A percentile compares a stretch with the other conserved stretches of the same genome.
phyloP scores from a whole-genome alignment of 768 basidiomycete species.

The Amanita pseudoporphyria region DNA sequence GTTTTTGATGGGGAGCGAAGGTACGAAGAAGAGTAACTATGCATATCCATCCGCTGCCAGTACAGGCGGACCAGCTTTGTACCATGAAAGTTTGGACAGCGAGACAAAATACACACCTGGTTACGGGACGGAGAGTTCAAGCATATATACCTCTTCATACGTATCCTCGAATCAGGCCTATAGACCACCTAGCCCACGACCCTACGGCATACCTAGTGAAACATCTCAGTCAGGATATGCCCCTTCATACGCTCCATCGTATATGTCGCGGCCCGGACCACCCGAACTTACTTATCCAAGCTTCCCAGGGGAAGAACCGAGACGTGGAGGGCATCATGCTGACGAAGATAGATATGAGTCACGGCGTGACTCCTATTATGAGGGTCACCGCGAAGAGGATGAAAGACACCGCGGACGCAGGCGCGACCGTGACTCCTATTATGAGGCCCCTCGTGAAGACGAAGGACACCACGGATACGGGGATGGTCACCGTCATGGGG shows the following conservation, averaged over 20 bases:
- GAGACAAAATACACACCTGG: conserved; percentile 1
- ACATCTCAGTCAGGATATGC: conserved; percentile 20
- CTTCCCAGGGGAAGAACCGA: conserved; percentile 13
- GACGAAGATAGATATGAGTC: not conserved
- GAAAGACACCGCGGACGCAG: no score
- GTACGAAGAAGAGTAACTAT: not conserved
- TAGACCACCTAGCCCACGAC: conserved; percentile 10
- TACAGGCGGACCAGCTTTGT: not conserved
- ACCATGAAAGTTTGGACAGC: not conserved
- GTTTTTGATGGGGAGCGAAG: conserved; percentile 7
- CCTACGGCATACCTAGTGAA: conserved; percentile 13
- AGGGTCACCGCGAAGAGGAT: no score
- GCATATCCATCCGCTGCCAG: not conserved
- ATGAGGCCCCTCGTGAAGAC: no score
- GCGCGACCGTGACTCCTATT: no score
- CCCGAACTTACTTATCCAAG: conserved; percentile 10
- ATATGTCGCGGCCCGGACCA: conserved; percentile 17
- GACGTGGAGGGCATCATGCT: not conserved
- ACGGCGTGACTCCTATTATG: not conserved
- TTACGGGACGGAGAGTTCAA: not conserved
- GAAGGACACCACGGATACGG: not conserved
- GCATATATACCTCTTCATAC: not conserved
- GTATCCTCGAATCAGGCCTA: conserved; percentile 3
- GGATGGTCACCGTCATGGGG: not conserved
- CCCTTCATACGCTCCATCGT: conserved; percentile 28